Evolutionary conservation across 495 filamentous ascomycete genomes (phyloP).

Genomic region (Podospora bellae-mahoneyi): DNA sequence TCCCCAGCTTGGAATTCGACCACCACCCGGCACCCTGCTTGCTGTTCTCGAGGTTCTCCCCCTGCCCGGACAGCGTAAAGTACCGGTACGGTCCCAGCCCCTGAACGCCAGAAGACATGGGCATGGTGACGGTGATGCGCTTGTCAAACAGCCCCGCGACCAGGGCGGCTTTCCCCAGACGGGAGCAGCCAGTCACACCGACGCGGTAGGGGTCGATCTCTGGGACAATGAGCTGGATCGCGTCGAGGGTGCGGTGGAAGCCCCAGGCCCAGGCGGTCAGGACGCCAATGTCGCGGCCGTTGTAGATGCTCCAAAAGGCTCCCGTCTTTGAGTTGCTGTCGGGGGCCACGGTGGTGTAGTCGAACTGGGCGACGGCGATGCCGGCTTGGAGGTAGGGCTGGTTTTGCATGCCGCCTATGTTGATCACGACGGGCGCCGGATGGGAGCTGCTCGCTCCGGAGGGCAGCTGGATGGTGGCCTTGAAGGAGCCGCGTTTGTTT

Average conservation of each 20-base stretch:
- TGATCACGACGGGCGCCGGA: constrained; percentile 51
- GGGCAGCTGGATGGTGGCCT: constrained; percentile 44
- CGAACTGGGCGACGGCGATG: constrained; percentile 51
- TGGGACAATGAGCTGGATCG: constrained; percentile 45
- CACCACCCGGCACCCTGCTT: constrained; percentile 54
- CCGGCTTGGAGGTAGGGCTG: constrained; percentile 47
- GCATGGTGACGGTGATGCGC: constrained; percentile 54
- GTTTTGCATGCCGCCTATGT: constrained; percentile 54
- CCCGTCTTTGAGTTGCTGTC: constrained; percentile 53
- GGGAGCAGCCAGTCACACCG: constrained; percentile 53
- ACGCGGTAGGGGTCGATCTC: constrained; percentile 48
- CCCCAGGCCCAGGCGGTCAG: constrained; percentile 55
- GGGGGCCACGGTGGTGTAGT: constrained; percentile 48
- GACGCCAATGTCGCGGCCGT: constrained; percentile 50
- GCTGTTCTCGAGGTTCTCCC: constrained; percentile 54
- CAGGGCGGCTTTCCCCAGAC: constrained; percentile 51
- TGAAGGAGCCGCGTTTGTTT: constrained; percentile 46
- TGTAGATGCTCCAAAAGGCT: constrained; percentile 52
- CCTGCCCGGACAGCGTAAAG: constrained; percentile 50
- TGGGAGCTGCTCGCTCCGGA: constrained; percentile 35
- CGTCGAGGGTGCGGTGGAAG: constrained; percentile 53
- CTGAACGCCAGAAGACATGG: constrained; percentile 54
- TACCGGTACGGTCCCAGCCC: constrained; percentile 52
- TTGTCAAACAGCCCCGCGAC: constrained; percentile 51
- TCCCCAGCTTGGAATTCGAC: constrained; percentile 45